These are phyloP conservation scores for Phaeosphaeria sp. DNA, from an alignment of 2,329 filamentous ascomycete species.

Conservation along the genomic window DNA sequence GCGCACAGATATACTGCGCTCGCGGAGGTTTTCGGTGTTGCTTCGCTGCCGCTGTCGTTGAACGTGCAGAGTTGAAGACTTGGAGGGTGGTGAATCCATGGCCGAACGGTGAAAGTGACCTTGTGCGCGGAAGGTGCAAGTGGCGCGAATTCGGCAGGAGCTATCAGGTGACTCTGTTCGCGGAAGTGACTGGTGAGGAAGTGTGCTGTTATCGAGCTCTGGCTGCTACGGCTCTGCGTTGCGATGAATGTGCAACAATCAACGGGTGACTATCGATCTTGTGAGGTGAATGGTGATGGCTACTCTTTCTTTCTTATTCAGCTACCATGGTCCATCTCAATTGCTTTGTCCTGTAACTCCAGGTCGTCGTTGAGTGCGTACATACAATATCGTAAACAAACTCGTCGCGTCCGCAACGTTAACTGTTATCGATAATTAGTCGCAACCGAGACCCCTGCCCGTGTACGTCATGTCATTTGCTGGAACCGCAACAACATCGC, in stretches of 20 bases:
- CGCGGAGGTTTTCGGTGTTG: constrained; percentile 35
- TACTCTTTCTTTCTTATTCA: neutral
- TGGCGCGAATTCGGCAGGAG: neutral
- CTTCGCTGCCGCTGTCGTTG: constrained; percentile 40
- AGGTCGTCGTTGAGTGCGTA: neutral
- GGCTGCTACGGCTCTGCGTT: neutral
- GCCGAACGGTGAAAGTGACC: constrained; percentile 1
- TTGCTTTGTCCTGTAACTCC: neutral
- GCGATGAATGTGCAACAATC: neutral
- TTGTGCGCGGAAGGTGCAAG: constrained; percentile 6
- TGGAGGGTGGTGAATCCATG: constrained; percentile 34
- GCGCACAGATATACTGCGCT: constrained; percentile 38
- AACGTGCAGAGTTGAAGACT: constrained; percentile 33
- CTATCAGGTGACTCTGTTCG: neutral
- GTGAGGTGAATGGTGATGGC: neutral
- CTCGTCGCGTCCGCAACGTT: neutral
- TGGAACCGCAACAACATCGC: neutral
- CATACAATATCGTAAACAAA: constrained; percentile 5
- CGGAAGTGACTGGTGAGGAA: constrained; percentile 7
- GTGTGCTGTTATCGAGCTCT: neutral
- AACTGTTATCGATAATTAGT: no score
- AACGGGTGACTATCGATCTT: neutral
- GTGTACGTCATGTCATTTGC: constrained; percentile 4
- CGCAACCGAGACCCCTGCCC: constrained; percentile 5
- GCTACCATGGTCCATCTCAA: neutral